Conservation (phyloP, 169 alveolate species). For the Eimeria brunetti region DNA sequence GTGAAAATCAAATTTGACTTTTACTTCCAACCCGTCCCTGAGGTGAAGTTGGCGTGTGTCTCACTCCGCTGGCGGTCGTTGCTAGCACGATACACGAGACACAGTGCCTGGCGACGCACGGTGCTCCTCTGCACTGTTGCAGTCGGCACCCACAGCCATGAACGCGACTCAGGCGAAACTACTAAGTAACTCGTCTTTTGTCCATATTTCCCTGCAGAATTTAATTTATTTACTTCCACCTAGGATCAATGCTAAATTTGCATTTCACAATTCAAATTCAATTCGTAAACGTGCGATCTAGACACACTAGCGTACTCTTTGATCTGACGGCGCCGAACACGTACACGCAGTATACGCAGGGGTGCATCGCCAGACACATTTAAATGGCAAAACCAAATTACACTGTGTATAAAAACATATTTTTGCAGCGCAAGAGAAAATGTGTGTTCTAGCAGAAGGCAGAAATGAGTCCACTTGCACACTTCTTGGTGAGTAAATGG, state of each 20-base stretch:
- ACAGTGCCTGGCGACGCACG: background rate
- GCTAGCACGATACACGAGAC: background rate
- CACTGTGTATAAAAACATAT: background rate
- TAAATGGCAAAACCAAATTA: background rate
- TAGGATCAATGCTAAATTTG: background rate
- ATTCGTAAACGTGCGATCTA: background rate
- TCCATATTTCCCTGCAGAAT: background rate
- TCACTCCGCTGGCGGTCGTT: background rate
- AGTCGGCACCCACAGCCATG: background rate
- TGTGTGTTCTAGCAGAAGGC: background rate
- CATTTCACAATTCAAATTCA: too few relatives aligned
- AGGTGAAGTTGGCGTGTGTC: background rate
- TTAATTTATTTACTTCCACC: background rate
- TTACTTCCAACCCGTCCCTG: background rate
- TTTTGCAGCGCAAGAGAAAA: too few relatives aligned
- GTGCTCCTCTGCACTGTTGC: background rate
- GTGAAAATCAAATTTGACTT: background rate
- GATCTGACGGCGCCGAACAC: background rate
- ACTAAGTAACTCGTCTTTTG: background rate
- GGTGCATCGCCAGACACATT: background rate
- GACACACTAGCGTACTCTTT: background rate
- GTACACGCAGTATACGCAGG: background rate
- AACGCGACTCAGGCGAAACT: background rate
- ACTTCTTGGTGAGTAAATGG: background rate
- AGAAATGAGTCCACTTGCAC: background rate